Percentiles rank a stretch among this genome's conserved stretches.
Conservation (phyloP, 257 asterid species). For the Nicotiana otophora region DNA sequence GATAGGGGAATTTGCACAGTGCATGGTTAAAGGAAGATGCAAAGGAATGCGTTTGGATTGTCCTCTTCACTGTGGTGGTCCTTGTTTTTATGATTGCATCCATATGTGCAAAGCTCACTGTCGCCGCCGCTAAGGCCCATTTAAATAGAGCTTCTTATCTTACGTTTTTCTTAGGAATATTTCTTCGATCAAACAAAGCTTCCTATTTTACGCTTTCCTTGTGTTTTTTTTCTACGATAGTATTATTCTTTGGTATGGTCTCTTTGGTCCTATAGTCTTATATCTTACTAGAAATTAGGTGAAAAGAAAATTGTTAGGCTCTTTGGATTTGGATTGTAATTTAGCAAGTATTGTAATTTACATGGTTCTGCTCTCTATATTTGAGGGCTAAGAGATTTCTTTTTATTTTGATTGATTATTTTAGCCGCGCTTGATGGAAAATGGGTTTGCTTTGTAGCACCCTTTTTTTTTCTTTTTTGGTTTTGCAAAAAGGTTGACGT, state of each 20-base stretch:
- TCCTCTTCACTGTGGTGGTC: slow-evolving; percentile 55
- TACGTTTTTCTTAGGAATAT: too few relatives aligned
- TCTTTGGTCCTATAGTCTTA: too few relatives aligned
- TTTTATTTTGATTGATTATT: neutral
- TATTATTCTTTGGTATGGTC: neutral
- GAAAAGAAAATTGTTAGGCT: neutral
- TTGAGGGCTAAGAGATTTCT: neutral
- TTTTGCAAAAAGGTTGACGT: neutral
- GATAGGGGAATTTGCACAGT: slow-evolving; percentile 45
- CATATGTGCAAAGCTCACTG: slow-evolving; percentile 59
- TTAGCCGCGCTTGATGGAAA: neutral
- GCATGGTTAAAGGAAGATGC: slow-evolving; percentile 41
- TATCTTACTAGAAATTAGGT: neutral
- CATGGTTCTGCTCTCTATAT: neutral
- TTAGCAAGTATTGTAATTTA: neutral
- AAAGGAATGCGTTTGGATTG: slow-evolving; percentile 43
- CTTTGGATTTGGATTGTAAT: neutral
- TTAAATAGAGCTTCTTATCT: too few relatives aligned
- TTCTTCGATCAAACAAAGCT: neutral
- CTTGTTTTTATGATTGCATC: slow-evolving; percentile 43
- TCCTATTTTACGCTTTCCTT: neutral
- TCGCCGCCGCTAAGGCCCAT: neutral
- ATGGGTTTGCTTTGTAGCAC: neutral
- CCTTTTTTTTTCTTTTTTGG: neutral
- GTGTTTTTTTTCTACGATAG: neutral